phyloP scores from a whole-genome alignment of 2,329 filamentous ascomycete genomes.

The Aspergillus eucalypticola region DNA sequence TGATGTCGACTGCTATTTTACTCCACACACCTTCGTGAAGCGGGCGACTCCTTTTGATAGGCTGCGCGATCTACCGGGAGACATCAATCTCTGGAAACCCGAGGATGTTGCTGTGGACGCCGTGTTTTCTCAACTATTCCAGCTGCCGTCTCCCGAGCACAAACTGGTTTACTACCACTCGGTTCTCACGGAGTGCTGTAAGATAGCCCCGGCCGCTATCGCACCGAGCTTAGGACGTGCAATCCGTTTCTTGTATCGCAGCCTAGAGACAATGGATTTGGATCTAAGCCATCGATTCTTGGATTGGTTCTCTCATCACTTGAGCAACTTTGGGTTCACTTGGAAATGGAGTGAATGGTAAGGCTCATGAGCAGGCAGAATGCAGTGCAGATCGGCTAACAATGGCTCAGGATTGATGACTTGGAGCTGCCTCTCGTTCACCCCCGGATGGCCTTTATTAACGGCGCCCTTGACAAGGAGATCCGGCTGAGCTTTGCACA shows the following conservation, averaged over 20 bases:
- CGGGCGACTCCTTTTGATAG: slow-evolving; percentile 91
- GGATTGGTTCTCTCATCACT: slow-evolving; percentile 96
- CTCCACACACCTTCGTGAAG: slow-evolving; percentile 86
- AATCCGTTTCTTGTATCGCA: slow-evolving; percentile 87
- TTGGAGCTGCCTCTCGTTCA: slow-evolving; percentile 73
- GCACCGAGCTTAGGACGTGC: slow-evolving; percentile 90
- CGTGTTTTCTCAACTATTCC: slow-evolving; percentile 92
- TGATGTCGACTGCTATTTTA: slow-evolving; percentile 92
- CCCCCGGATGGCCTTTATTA: slow-evolving; percentile 90
- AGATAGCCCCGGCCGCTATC: slow-evolving; percentile 93
- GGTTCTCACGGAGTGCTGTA: slow-evolving; percentile 91
- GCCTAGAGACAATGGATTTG: slow-evolving; percentile 77
- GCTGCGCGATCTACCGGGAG: slow-evolving; percentile 65
- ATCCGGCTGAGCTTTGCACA: slow-evolving; percentile 95
- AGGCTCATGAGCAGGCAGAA: slow-evolving; percentile 24
- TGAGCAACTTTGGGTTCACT: slow-evolving; percentile 98
- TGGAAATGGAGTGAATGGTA: slow-evolving; percentile 99
- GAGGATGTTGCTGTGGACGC: slow-evolving; percentile 98
- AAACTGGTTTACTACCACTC: slow-evolving; percentile 97
- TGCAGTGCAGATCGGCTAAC: slow-evolving; percentile 19
- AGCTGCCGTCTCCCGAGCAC: slow-evolving; percentile 82
- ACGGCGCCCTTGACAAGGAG: slow-evolving; percentile 90
- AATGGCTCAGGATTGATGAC: slow-evolving; percentile 66
- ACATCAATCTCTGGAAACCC: slow-evolving; percentile 82
- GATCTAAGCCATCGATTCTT: slow-evolving; percentile 85